Percentiles rank a stretch among this genome's conserved stretches.
Conservation (phyloP, 768 basidiomycete species). For the Terana coerulea region DNA sequence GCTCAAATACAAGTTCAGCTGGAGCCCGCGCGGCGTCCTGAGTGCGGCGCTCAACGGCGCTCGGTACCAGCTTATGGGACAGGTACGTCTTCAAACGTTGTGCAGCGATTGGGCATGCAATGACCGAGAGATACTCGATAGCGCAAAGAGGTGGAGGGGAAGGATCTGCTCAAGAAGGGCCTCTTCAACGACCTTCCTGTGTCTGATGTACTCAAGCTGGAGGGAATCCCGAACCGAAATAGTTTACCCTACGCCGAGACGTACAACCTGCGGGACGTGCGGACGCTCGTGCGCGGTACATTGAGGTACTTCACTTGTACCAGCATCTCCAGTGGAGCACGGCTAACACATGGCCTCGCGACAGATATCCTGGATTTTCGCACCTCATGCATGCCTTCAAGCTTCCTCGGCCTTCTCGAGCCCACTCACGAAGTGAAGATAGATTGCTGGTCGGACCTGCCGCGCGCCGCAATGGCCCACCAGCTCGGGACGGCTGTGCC, state of each 20-base stretch:
- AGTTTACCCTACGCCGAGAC: conserved; percentile 65
- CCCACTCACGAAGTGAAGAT: conserved; percentile 29
- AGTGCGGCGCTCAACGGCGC: conserved; percentile 76
- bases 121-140: conserved; percentile 20
- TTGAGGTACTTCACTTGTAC: conserved; percentile 61
- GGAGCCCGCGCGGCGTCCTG: conserved; percentile 87
- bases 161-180: conserved; percentile 48
- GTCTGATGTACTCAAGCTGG: conserved; percentile 57
- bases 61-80: conserved; percentile 50
- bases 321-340: not conserved
- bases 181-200: conserved; percentile 73
- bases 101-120: not conserved
- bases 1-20: conserved; percentile 89
- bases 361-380: conserved; percentile 83
- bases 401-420: conserved; percentile 64
- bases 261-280: conserved; percentile 55
- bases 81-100: conserved; percentile 37
- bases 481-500: conserved; percentile 24
- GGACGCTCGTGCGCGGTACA: conserved; percentile 81
- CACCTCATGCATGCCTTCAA: conserved; percentile 70
- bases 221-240: conserved; percentile 85
- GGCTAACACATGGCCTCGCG: not conserved
- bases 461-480: conserved; percentile 31
- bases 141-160: conserved; percentile 47
- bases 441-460: conserved; percentile 37